Evolutionary conservation across 2,329 filamentous ascomycete genomes (phyloP).

Genomic region (Colletotrichum orchidophilum): DNA sequence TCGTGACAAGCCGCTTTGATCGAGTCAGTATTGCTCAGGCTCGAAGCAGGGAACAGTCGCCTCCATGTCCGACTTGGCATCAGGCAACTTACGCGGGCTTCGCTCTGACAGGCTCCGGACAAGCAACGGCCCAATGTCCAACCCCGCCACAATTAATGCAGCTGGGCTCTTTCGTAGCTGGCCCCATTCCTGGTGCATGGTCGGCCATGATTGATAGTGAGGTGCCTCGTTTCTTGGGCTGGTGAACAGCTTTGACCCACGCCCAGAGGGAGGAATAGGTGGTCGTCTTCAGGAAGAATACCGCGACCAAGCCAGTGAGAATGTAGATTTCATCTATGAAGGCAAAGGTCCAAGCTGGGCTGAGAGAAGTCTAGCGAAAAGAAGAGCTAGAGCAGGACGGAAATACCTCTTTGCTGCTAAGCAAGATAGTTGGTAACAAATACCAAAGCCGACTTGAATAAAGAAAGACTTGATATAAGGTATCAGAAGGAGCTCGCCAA

Average conservation of each 20-base stretch:
- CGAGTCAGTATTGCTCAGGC: neutral
- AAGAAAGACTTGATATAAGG: neutral
- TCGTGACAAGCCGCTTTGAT: constrained; percentile 21
- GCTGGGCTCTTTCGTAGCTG: constrained; percentile 29
- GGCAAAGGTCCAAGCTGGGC: too few species aligned
- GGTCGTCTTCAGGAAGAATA: neutral
- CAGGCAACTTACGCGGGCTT: constrained; percentile 29
- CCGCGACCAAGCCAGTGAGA: neutral
- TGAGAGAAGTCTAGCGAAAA: neutral
- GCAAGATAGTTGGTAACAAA: neutral
- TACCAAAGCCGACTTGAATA: neutral
- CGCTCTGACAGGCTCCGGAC: constrained; percentile 30
- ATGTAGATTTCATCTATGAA: neutral
- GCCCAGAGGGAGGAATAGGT: neutral
- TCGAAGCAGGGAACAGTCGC: neutral
- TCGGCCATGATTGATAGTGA: constrained; percentile 17
- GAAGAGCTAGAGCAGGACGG: neutral
- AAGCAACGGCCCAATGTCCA: constrained; percentile 33
- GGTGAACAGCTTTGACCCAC: neutral
- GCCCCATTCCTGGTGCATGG: constrained; percentile 24
- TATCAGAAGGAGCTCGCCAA: constrained; percentile 4
- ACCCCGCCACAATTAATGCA: constrained; percentile 33
- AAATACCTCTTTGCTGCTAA: neutral
- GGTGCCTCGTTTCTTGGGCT: neutral
- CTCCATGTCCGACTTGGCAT: neutral